Evolutionary conservation across 495 filamentous ascomycete species (phyloP).

Genomic region (Penicillium pulvis): DNA sequence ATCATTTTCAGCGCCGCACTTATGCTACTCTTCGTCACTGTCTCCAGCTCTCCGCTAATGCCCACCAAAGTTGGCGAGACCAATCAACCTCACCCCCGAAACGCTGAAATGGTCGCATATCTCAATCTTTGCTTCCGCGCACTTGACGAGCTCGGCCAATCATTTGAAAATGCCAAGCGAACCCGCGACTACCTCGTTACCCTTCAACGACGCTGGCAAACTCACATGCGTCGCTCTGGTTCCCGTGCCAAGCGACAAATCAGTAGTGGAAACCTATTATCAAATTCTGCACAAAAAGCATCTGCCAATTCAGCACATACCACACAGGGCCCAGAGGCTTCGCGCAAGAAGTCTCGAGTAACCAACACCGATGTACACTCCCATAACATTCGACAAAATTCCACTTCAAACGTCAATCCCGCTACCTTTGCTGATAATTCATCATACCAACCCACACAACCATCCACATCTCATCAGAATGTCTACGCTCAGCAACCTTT

Average conservation of each 20-base stretch:
- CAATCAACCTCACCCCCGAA: conserved; percentile 27
- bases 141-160: conserved; percentile 48
- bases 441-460: conserved; percentile 6
- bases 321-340: conserved; percentile 13
- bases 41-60: conserved; percentile 37
- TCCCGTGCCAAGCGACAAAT: conserved; percentile 38
- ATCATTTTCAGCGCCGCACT: conserved; percentile 54
- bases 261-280: conserved; percentile 26
- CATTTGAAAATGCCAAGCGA: conserved; percentile 50
- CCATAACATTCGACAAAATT: conserved; percentile 8
- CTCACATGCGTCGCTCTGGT: conserved; percentile 46
- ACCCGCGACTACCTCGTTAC: conserved; percentile 48
- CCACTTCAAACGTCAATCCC: conserved; percentile 4
- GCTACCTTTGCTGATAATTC: not conserved
- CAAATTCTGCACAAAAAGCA: conserved; percentile 8
- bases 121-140: conserved; percentile 52
- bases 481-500: conserved; percentile 11
- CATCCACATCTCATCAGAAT: conserved; percentile 9
- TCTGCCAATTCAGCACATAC: not conserved
- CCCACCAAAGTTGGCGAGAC: conserved; percentile 26
- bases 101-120: conserved; percentile 46
- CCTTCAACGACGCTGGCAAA: conserved; percentile 50
- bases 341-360: conserved; percentile 36
- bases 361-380: conserved; percentile 10
- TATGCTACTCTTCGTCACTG: conserved; percentile 50